Evolutionary conservation across 2,329 filamentous ascomycete species (phyloP).

Genomic region (Xylaria multiplex): DNA sequence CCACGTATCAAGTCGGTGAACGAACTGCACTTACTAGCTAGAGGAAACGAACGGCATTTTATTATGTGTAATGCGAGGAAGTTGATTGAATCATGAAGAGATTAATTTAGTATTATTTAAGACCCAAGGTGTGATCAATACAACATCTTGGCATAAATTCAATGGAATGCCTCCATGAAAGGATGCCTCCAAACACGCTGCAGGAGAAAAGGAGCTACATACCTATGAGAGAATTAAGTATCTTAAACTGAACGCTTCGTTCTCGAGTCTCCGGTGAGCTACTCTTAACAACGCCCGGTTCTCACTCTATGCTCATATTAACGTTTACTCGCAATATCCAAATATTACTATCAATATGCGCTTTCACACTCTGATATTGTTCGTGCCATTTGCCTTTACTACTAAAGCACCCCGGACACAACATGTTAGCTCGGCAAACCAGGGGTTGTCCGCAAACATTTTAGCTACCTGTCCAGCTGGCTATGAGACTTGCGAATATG

Average conservation of each 20-base stretch:
- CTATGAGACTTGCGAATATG: slow-evolving; percentile 37
- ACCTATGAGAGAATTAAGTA: not conserved
- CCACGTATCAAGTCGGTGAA: slow-evolving; percentile 12
- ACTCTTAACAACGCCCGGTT: not conserved
- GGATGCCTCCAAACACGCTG: not conserved
- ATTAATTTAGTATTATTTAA: not conserved
- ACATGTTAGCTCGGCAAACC: slow-evolving; percentile 23
- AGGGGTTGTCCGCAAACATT: slow-evolving; percentile 35
- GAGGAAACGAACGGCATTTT: not conserved
- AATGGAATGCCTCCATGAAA: not conserved
- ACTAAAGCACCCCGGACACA: slow-evolving; percentile 31
- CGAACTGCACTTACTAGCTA: not conserved
- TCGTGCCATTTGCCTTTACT: slow-evolving; percentile 35
- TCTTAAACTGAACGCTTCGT: not conserved
- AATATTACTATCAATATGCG: slow-evolving; percentile 33
- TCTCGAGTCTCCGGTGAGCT: not conserved
- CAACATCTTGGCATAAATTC: slow-evolving; percentile 10
- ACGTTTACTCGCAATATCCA: not conserved
- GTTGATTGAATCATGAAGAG: not conserved
- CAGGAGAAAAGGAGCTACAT: slow-evolving; percentile 13
- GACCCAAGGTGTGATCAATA: slow-evolving; percentile 1
- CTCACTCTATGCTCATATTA: not conserved
- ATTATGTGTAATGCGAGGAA: slow-evolving; percentile 1
- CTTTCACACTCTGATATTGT: slow-evolving; percentile 33
- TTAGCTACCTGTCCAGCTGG: slow-evolving; percentile 37